Evolutionary conservation across 2,329 filamentous ascomycete species (phyloP).

Genomic region (Huntiella savannae): DNA sequence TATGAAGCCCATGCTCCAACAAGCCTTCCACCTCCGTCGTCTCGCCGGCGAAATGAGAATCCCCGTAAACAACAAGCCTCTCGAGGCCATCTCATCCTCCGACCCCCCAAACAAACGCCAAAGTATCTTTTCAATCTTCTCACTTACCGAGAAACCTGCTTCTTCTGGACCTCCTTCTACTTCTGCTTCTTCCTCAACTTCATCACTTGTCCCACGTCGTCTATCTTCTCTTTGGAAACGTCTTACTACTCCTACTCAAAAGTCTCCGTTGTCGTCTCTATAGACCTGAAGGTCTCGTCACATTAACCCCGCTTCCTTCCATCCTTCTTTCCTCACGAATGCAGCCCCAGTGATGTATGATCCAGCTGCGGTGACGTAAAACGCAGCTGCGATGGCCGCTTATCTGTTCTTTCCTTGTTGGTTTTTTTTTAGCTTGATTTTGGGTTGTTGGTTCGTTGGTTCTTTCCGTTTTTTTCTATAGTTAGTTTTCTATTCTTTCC

Average conservation of each 20-base stretch:
- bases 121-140: no score
- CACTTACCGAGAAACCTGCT: not conserved
- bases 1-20: conserved; percentile 11
- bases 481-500: not conserved
- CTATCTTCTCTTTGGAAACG: not conserved
- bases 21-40: conserved; percentile 9
- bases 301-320: not conserved
- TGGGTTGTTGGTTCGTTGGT: not conserved
- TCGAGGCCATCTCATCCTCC: no score
- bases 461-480: not conserved
- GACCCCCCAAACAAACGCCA: no score
- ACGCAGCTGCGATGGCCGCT: not conserved
- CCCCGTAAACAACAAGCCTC: not conserved
- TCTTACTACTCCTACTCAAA: not conserved
- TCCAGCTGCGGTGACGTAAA: not conserved
- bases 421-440: not conserved
- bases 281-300: no score
- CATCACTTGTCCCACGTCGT: not conserved
- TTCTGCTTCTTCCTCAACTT: not conserved
- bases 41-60: conserved; percentile 5
- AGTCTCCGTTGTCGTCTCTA: no score
- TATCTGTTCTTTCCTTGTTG: not conserved
- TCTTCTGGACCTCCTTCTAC: not conserved
- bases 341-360: not conserved
- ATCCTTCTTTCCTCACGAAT: not conserved